Base-by-base conservation (phyloP, 208 protist species). In the Leishmania guyanensis region DNA sequence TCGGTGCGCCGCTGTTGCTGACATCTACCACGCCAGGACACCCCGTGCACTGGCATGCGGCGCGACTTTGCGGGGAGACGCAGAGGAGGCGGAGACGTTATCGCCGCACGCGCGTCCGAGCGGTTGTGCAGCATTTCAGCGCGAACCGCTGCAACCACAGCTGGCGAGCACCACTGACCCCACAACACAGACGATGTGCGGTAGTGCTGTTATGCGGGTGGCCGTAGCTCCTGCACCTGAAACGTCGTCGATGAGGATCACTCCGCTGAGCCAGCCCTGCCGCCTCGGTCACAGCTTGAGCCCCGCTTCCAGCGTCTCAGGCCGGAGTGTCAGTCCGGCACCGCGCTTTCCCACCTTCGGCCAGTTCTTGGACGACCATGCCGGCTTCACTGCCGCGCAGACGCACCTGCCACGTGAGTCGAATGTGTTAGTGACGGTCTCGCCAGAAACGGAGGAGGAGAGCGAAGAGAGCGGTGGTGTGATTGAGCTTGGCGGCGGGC, bases 321-420 rank as follows among this genome's bases (percentile, higher is more conserved):
- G 66, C 64, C 88, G 85, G 51, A 87, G 86, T 26, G 48, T 66
- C 62, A 95, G 91, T 79, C 94, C 94, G 43, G 90, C 92, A 10
- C 94, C 94, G 46, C 94, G 94, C 60, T 97, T 97, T 60, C 94
- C 94, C 4, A 88, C 81, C 43, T 97, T 94, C 75, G 88, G 85
- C 8, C 81, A 94, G 81, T 95, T 92, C 62, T 79, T 97, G 48
- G 92, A 90, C 58, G 93, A 95, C 20, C 88, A 91, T 53, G 76
- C 84, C 26, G 62, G 75, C n/a, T 72, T 81, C 3, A 81, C n/a
- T n/a, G 79, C 73, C 33, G 77, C 71, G 16, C 65, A 88, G 53
- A 72, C 76, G 50, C 54, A 83, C 10, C 64, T 81, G 26, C 78
- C 81, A 29, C 85, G 79, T 0, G 65, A 75, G n/a, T 88, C 82